Conservation (phyloP, 306 rosid genomes). For the Astragalus glycyphyllos region DNA sequence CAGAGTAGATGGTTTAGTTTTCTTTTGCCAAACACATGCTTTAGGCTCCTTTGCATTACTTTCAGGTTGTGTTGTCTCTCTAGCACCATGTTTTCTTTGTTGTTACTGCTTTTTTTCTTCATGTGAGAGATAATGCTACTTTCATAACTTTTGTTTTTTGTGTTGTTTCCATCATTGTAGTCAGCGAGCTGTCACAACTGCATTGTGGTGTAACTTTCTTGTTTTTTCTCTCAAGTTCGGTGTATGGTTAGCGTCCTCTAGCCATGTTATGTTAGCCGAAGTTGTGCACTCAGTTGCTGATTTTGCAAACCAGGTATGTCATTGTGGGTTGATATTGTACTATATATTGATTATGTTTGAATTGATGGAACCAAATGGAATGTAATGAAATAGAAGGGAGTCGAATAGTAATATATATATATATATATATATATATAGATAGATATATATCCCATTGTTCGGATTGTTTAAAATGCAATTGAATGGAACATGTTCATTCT, state of each 20-base stretch:
- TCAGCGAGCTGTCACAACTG: constrained; percentile 94
- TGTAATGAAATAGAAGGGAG: background rate
- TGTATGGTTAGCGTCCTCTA: constrained; percentile 80
- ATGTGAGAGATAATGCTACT: constrained; percentile 9
- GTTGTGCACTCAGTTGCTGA: constrained; percentile 90
- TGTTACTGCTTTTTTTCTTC: background rate
- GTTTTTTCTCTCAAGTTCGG: constrained; percentile 98
- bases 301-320: constrained; percentile 89
- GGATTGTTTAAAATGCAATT: constrained; percentile 13
- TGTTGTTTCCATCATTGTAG: constrained; percentile 46
- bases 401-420: background rate
- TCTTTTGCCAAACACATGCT: too few species aligned
- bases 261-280: constrained; percentile 97
- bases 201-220: constrained; percentile 97
- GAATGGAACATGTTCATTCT: constrained; percentile 6
- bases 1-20: too few species aligned
- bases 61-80: too few species aligned
- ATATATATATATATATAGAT: too few species aligned
- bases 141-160: background rate
- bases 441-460: background rate
- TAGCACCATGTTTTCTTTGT: background rate
- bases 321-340: background rate
- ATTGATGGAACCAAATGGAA: background rate
- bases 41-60: too few species aligned
- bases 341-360: constrained; percentile 4